A percentile compares a stretch with the other conserved stretches of the same genome.
phyloP scores from a whole-genome alignment of 1,284 basidiomycete genomes.

The Cryptococcus sp. region DNA sequence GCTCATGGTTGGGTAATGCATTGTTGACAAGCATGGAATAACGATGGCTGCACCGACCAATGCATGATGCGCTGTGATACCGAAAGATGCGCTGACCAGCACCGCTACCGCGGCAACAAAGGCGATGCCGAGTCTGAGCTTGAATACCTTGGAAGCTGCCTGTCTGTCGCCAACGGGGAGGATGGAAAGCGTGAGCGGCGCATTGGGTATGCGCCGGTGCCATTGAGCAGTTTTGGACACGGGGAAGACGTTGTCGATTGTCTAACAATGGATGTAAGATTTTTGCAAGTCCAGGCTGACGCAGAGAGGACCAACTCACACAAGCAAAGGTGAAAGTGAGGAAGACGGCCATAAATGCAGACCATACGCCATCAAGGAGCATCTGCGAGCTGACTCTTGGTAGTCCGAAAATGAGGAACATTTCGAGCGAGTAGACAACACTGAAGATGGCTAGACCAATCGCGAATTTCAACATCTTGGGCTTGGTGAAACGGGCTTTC shows the following conservation, averaged over 20 bases:
- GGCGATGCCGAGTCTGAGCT: neutral
- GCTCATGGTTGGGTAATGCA: slow-evolving; percentile 7
- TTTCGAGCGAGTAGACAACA: neutral
- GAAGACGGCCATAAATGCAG: neutral
- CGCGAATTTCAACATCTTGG: slow-evolving; percentile 3
- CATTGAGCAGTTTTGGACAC: slow-evolving; percentile 4
- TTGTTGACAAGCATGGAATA: neutral
- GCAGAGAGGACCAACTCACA: slow-evolving; percentile 3
- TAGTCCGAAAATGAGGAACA: slow-evolving; percentile 7
- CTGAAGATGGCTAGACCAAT: neutral
- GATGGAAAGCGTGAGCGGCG: neutral
- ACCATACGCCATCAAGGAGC: slow-evolving; percentile 2
- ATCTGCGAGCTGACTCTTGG: slow-evolving; percentile 6
- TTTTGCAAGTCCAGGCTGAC: neutral
- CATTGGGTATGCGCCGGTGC: slow-evolving; percentile 1
- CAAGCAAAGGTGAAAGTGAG: neutral
- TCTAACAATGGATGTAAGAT: neutral
- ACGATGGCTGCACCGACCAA: slow-evolving; percentile 4
- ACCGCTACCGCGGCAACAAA: neutral
- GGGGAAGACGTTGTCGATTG: slow-evolving; percentile 5
- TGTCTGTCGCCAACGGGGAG: slow-evolving; percentile 3
- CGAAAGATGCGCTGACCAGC: neutral
- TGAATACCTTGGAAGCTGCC: neutral
- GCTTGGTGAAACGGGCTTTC: neutral
- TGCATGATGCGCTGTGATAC: slow-evolving; percentile 2